Base-by-base conservation (phyloP, 2,329 filamentous ascomycete species). In the Epichloe sp. region DNA sequence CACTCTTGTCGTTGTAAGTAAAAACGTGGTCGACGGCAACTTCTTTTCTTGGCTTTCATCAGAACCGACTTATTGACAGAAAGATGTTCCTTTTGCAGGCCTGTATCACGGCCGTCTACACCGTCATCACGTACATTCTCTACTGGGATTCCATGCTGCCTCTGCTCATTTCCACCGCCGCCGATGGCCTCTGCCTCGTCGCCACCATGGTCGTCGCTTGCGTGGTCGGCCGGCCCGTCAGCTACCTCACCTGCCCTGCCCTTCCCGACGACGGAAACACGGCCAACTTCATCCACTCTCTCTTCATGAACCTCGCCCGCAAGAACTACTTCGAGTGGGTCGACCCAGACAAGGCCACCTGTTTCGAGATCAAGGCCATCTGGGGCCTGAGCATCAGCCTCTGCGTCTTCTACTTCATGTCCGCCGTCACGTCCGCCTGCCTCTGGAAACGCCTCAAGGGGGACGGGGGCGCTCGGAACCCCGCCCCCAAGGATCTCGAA, bases 321-420 rank as follows among this genome's bases (percentile, higher is more conserved):
- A 54, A 58, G 47, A 57, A 60, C 55, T 56, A 56, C 40, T 69
- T 73, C 49, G 63, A 71, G 44, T 77, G 77, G 66, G 72, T 75
- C 21, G 72, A 73, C 50, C 70, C 72, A 4, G 74, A 73, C 58
- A 74, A 74, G 64, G 66, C 77, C 17, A 85, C 86, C 51, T 96
- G 90, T 71, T 81, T 83, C 61, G 82, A 93, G 72, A 82, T 89
- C 65, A 94, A 95, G 75, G 80, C 85, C 15, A 79, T 93, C 57
- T 95, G 89, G 90, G 89, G 88, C 1, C 68, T 95, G 54, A 79
- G 81, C 65, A 90, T 95, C 66, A 82, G 82, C 4, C 76, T 94
- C 47, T 88, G 82, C 65, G 77, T 86, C 43, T 69, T 88, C 37
- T 87, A 86, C 60, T 75, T 79, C 54, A 75, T 86, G 53, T 83